phyloP scores from a whole-genome alignment of 2,329 filamentous ascomycete species.

The Drechmeria coniospora region DNA sequence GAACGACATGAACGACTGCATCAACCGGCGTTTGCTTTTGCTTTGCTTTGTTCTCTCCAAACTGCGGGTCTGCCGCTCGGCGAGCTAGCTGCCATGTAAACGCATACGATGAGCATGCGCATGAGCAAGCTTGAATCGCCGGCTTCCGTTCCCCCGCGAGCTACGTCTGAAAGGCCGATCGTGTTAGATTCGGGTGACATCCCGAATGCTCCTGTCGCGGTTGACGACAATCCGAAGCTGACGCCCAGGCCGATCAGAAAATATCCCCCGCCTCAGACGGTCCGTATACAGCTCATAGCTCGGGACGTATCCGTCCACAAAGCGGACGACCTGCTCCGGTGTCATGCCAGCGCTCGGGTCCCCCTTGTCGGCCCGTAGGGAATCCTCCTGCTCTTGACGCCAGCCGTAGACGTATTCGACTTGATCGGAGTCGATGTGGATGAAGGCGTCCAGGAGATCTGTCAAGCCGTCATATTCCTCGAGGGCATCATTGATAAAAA shows the following conservation, averaged over 20 bases:
- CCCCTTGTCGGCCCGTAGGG: constrained; percentile 49
- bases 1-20: background rate
- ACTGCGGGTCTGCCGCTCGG: too few relatives aligned
- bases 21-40: constrained; percentile 1
- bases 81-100: too few relatives aligned
- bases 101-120: too few relatives aligned
- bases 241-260: constrained; percentile 30
- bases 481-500: constrained; percentile 33
- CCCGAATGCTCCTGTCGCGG: constrained; percentile 41
- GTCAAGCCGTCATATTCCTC: constrained; percentile 32
- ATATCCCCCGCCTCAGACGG: constrained; percentile 40
- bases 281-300: constrained; percentile 56
- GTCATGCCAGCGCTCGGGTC: constrained; percentile 53
- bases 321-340: constrained; percentile 60
- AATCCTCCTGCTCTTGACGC: constrained; percentile 67
- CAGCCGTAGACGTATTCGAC: constrained; percentile 67
- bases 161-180: background rate
- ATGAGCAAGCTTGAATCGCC: too few relatives aligned
- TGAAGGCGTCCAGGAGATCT: constrained; percentile 34
- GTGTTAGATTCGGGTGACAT: constrained; percentile 32
- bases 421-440: constrained; percentile 55
- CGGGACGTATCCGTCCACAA: constrained; percentile 56
- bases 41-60: too few relatives aligned
- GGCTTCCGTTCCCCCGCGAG: too few relatives aligned
- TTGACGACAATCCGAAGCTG: constrained; percentile 49